These are phyloP conservation scores for Tylopilus sp. DNA, from an alignment of 1,284 basidiomycete genomes.

Conservation along the genomic window DNA sequence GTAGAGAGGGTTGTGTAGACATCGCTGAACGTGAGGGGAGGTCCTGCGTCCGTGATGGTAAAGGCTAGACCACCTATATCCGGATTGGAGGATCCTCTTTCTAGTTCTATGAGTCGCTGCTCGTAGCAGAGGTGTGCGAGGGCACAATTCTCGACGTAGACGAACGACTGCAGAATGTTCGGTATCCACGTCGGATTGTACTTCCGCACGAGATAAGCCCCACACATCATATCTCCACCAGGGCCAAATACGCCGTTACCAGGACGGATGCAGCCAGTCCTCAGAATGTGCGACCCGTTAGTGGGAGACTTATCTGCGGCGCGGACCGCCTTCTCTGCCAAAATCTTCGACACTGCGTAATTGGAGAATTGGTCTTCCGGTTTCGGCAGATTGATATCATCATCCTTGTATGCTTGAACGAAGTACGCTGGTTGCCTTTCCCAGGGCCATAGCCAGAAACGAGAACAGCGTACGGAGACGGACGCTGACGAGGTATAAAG, in stretches of 20 bases:
- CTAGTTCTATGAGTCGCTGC: constrained; percentile 52
- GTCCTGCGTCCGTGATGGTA: constrained; percentile 58
- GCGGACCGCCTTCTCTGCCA: constrained; percentile 55
- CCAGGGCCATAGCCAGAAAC: constrained; percentile 71
- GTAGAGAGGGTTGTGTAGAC: constrained; percentile 48
- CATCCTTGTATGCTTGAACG: constrained; percentile 57
- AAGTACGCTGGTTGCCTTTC: constrained; percentile 51
- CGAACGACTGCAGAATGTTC: constrained; percentile 56
- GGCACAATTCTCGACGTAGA: constrained; percentile 71
- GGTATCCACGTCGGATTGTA: constrained; percentile 61
- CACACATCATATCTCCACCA: constrained; percentile 65
- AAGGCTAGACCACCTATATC: constrained; percentile 72
- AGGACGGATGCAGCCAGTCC: constrained; percentile 69
- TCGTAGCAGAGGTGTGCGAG: constrained; percentile 70
- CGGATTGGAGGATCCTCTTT: constrained; percentile 42
- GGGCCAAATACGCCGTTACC: constrained; percentile 73
- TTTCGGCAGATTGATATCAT: constrained; percentile 44
- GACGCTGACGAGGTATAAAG: constrained; percentile 65
- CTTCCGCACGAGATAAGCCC: constrained; percentile 55
- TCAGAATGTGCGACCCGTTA: constrained; percentile 36
- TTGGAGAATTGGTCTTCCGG: constrained; percentile 61
- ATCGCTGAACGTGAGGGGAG: constrained; percentile 58
- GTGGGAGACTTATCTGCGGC: constrained; percentile 45
- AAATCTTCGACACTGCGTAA: constrained; percentile 58
- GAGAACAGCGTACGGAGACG: constrained; percentile 48